phyloP scores from a whole-genome alignment of 2,329 filamentous ascomycete genomes.

The Colletotrichum shisoi region DNA sequence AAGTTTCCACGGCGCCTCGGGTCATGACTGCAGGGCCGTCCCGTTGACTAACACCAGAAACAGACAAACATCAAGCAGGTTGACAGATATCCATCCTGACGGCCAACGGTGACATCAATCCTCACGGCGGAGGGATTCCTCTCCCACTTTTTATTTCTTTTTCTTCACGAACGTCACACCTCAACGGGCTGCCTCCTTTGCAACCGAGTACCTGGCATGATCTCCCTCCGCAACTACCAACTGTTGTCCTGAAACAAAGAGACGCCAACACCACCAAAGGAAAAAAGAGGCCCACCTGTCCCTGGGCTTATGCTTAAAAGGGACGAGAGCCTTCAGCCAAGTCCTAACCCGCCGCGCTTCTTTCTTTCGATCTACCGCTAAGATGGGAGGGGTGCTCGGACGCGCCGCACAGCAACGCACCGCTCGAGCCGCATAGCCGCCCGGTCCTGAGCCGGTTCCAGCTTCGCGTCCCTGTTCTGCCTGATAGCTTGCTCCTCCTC shows the following conservation, averaged over 20 bases:
- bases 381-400: slow-evolving; percentile 9
- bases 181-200: not conserved
- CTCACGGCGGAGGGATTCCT: not conserved
- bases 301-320: slow-evolving; percentile 20
- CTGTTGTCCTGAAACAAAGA: slow-evolving; percentile 28
- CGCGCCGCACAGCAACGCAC: slow-evolving; percentile 29
- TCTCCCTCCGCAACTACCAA: not conserved
- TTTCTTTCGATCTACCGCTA: not conserved
- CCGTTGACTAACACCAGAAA: not conserved
- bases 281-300: slow-evolving; percentile 28
- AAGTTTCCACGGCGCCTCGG: not conserved
- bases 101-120: not conserved
- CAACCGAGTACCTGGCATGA: not conserved
- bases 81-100: not conserved
- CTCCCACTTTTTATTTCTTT: no score
- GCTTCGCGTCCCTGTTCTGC: slow-evolving; percentile 5
- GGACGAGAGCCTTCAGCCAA: not conserved
- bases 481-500: slow-evolving; percentile 2
- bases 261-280: slow-evolving; percentile 23
- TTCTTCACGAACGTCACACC: not conserved
- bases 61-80: not conserved
- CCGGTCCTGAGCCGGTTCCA: slow-evolving; percentile 4
- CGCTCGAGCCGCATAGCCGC: slow-evolving; percentile 34
- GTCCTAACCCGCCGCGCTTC: not conserved
- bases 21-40: not conserved